phyloP scores from a whole-genome alignment of 1,284 basidiomycete species.

The Apiotrichum sp. region DNA sequence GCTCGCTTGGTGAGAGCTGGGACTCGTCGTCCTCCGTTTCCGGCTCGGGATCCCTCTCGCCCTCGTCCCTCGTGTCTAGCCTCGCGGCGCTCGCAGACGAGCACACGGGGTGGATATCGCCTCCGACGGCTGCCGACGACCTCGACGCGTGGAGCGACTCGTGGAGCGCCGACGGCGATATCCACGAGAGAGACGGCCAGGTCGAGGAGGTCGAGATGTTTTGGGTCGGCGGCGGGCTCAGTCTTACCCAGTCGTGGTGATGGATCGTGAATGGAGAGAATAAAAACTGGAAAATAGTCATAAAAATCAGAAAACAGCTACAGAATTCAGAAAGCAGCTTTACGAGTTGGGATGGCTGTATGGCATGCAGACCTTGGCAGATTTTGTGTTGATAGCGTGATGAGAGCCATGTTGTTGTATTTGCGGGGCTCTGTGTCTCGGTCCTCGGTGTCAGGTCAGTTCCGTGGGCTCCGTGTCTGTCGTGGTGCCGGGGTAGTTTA shows the following conservation, averaged over 20 bases:
- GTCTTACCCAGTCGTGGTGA: constrained; percentile 7
- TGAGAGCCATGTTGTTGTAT: too few relatives aligned
- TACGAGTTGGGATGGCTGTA: too few relatives aligned
- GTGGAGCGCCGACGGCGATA: not conserved
- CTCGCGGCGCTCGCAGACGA: not conserved
- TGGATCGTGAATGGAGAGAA: not conserved
- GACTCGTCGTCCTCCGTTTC: not conserved
- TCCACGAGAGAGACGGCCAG: not conserved
- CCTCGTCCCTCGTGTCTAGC: constrained; percentile 2
- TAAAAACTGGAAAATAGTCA: not conserved
- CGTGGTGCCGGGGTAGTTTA: too few relatives aligned
- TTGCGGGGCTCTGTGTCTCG: too few relatives aligned
- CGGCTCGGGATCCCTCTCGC: too few relatives aligned
- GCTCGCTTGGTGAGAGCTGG: not conserved
- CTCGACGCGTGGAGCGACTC: constrained; percentile 21
- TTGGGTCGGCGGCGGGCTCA: constrained; percentile 4
- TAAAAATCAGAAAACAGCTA: too few relatives aligned
- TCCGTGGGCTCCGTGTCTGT: too few relatives aligned
- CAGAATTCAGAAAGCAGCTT: too few relatives aligned
- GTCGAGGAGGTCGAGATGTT: constrained; percentile 3
- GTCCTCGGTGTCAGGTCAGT: too few relatives aligned
- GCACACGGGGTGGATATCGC: constrained; percentile 19
- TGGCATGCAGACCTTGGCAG: too few relatives aligned
- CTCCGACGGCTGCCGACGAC: constrained; percentile 27
- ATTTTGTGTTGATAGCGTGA: too few relatives aligned